These are phyloP conservation scores for Colletotrichum viniferum DNA, from an alignment of 2,329 filamentous ascomycete species.

Conservation along the genomic window DNA sequence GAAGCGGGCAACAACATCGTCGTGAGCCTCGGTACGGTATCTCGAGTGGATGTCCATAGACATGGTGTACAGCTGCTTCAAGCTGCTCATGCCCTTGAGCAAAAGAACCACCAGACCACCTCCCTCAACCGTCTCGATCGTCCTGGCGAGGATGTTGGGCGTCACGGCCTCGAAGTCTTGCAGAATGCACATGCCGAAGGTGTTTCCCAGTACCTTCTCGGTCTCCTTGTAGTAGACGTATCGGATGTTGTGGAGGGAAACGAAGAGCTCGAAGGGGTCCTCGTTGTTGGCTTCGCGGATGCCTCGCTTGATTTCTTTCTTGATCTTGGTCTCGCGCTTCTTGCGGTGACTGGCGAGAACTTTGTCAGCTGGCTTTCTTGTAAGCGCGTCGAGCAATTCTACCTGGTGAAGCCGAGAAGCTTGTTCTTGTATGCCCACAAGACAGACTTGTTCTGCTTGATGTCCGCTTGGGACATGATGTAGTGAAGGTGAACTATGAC, in stretches of 20 bases:
- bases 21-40: conserved; percentile 95
- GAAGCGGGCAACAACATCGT: conserved; percentile 93
- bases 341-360: conserved; percentile 75
- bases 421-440: conserved; percentile 99
- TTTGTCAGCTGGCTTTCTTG: background rate
- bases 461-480: conserved; percentile 86
- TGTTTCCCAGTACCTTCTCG: conserved; percentile 97
- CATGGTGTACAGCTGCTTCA: conserved; percentile 96
- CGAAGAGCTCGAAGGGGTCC: conserved; percentile 96
- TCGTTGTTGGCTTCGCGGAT: conserved; percentile 90
- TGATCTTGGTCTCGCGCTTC: conserved; percentile 98
- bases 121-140: conserved; percentile 96
- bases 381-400: conserved; percentile 9
- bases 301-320: conserved; percentile 95
- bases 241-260: conserved; percentile 94
- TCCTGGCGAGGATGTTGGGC: conserved; percentile 92
- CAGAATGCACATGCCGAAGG: conserved; percentile 96
- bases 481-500: conserved; percentile 93
- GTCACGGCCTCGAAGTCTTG: conserved; percentile 98
- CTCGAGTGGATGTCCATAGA: conserved; percentile 98
- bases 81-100: conserved; percentile 93
- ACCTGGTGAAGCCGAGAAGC: conserved; percentile 87
- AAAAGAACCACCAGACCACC: conserved; percentile 89
- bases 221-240: conserved; percentile 99
- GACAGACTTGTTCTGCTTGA: conserved; percentile 90